Evolutionary conservation across 2,329 filamentous ascomycete species (phyloP).

Genomic region (Alternaria alternata): DNA sequence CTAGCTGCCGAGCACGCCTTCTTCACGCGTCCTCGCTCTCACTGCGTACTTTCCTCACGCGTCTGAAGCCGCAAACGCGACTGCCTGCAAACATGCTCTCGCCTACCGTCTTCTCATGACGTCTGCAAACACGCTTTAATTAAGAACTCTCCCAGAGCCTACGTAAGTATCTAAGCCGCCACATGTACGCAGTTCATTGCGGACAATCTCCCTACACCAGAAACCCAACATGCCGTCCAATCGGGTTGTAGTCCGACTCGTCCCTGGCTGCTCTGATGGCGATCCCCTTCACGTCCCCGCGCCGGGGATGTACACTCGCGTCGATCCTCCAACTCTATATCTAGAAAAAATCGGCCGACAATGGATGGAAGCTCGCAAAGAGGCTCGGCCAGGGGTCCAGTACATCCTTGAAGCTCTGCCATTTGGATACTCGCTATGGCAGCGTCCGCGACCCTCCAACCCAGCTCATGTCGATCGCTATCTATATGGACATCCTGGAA

Average conservation of each 20-base stretch:
- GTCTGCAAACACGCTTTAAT: not conserved
- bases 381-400: constrained; percentile 45
- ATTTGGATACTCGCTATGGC: constrained; percentile 62
- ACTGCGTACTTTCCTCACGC: constrained; percentile 8
- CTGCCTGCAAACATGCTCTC: constrained; percentile 8
- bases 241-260: constrained; percentile 34
- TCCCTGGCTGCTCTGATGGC: constrained; percentile 43
- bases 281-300: constrained; percentile 42
- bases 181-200: not conserved
- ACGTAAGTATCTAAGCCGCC: not conserved
- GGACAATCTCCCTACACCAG: not conserved
- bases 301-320: constrained; percentile 34
- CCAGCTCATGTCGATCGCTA: constrained; percentile 60
- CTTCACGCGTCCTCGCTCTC: constrained; percentile 14
- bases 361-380: constrained; percentile 58
- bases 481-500: constrained; percentile 64
- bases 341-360: constrained; percentile 56
- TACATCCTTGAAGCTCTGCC: constrained; percentile 65
- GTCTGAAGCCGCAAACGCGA: constrained; percentile 12
- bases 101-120: constrained; percentile 3
- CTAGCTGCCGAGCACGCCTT: constrained; percentile 13
- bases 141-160: not conserved
- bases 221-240: constrained; percentile 7
- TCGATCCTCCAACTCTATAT: constrained; percentile 56
- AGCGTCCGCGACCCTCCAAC: constrained; percentile 56